Evolutionary conservation across 148 eudicot species (phyloP), one percentile per base, ranked within the genome.

Genomic region (Cornus kousa): DNA sequence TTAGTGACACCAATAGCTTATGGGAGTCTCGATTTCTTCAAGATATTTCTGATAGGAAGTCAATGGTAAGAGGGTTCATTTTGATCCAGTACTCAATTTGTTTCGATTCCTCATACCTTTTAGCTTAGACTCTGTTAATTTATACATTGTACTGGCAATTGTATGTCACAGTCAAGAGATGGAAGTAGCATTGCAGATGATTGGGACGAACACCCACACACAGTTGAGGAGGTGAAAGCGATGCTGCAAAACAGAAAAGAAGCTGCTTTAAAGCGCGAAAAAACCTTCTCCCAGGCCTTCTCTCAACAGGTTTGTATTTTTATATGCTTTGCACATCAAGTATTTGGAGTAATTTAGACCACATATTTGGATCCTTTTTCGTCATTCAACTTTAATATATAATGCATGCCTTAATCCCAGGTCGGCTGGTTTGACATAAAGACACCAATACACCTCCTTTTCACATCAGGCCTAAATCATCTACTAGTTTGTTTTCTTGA

Each of bases 121-220:
- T 11, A 71, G 57, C 5, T 46, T 11, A 71, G 57, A 9, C 43
- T 43, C 33, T 32, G 17, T 20, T 46, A 28, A 14, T 76, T 5
- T 60, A 6, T 28, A 37, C 57, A 20, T 7, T 28, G 16, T 33
- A 16, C 22, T 5, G 5, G n/a, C 7, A 48, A 48, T 24, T 14
- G 24, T 22, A 20, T 39, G 82, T 87, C 81, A 22, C 88, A 91
- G 87, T 88, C 94, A 33, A 91, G 89, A 82, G 94, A 87, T 53
- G 85, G 89, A 76, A 91, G 91, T 66, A 93, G 91, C 81, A 65
- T 86, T 50, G 88, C 89, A 57, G 92, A 93, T 79, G 97, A 91
- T 62, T 90, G 97, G 97, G 93, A 91, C 70, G 97, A 91, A 75
- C 83, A 91, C 72, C 89, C 93, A n/a, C 94, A 91, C 77, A 91